Base-by-base conservation (phyloP, 2,329 filamentous ascomycete genomes). In the Epichloe bromicola region DNA sequence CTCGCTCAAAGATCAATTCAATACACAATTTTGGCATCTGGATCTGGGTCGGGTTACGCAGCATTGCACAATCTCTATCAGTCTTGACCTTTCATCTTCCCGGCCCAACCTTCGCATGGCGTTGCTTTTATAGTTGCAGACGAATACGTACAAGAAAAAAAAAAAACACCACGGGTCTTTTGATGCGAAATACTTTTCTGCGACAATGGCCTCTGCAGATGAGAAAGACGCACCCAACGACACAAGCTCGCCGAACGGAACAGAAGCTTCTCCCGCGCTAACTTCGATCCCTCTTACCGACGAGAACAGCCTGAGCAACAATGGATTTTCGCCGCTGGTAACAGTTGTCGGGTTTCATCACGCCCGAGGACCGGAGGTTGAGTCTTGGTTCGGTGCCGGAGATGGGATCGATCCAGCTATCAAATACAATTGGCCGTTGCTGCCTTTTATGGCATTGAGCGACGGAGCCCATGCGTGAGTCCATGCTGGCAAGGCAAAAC, bases 371-470 rank as follows among this genome's bases (percentile, higher is more conserved):
- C 93, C 93, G 34, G 93, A 98, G 71, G 86, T 97, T 51, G 90
- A 97, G 72, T 79, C 77, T 61, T 97, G 91, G 86, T 88, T 95
- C 63, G 89, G 88, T 55, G 80, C 70, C 30, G 67, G 83, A 19
- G 82, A 90, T 59, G 86, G 82, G 50, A 74, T 72, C 53, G 89
- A 96, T 67, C 88, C 91, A 11, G 86, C 86, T 3, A 74, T 70
- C 44, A 85, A 90, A 53, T 91, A 94, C 69, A 88, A 93, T 63
- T 98, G 93, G 93, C 78, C 83, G 30, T 69, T 96, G 58, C 74
- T 98, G 55, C 90, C 93, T 0, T 98, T 98, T 67, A 96, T 97
- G 88, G 93, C 93, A 26, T 71, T 98, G 62, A 93, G 88, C 52
- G 93, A 98, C 65, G 93, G 93, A 49, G 93, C 93, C 50, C 93